These are phyloP conservation scores for Acacia pycnantha DNA, from an alignment of 331 rosid species.

Conservation along the genomic window DNA sequence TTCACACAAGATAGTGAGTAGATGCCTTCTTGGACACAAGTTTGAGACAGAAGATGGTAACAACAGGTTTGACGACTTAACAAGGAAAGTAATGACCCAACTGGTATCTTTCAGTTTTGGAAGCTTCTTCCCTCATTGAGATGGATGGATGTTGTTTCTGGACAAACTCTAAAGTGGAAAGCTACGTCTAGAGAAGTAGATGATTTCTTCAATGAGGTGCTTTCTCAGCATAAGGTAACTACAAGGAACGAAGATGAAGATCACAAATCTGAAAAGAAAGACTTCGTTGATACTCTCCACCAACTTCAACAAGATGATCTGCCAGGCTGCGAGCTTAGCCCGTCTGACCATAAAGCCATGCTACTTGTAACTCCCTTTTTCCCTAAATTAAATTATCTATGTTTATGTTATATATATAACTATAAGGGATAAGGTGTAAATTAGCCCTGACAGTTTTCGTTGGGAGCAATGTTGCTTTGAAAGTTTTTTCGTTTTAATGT, in stretches of 20 bases:
- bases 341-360: slow-evolving; percentile 36
- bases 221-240: slow-evolving; percentile 31
- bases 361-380: slow-evolving; percentile 15
- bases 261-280: slow-evolving; percentile 10
- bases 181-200: slow-evolving; percentile 25
- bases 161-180: slow-evolving; percentile 12
- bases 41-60: neutral
- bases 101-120: slow-evolving; percentile 10
- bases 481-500: too few relatives aligned
- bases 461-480: too few relatives aligned
- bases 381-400: neutral
- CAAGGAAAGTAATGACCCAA: slow-evolving; percentile 22
- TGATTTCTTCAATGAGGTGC: slow-evolving; percentile 32
- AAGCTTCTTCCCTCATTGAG: slow-evolving; percentile 35
- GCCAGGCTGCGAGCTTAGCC: slow-evolving; percentile 30
- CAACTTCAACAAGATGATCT: slow-evolving; percentile 22
- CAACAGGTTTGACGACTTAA: slow-evolving; percentile 7
- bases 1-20: slow-evolving; percentile 24
- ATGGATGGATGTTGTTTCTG: slow-evolving; percentile 45
- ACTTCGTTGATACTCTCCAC: slow-evolving; percentile 48
- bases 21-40: slow-evolving; percentile 37
- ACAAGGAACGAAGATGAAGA: neutral
- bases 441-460: too few relatives aligned
- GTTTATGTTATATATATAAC: neutral
- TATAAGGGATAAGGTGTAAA: too few relatives aligned